Conservation (phyloP, 352 stramenopile genomes). For the Phytopythium litorale region DNA sequence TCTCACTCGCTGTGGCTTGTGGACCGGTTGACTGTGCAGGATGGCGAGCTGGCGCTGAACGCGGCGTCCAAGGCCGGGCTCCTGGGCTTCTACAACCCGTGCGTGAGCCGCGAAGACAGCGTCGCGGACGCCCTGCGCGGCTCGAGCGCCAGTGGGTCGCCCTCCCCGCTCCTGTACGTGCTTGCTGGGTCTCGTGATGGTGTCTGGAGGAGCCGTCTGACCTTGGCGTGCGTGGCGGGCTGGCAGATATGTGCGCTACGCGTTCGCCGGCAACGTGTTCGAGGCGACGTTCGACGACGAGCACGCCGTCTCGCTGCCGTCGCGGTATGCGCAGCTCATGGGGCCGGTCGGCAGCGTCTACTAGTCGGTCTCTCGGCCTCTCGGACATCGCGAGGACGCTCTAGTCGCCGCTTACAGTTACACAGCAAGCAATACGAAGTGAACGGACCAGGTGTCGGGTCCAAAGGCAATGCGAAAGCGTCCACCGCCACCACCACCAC, state of each 20-base stretch:
- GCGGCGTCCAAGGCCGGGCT: slow-evolving; percentile 61
- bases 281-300: slow-evolving; percentile 80
- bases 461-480: no score
- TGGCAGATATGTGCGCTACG: slow-evolving; percentile 73
- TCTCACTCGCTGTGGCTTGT: slow-evolving; percentile 2
- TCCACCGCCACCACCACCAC: no score
- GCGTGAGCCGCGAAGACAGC: slow-evolving; percentile 38
- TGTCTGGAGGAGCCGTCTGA: not conserved
- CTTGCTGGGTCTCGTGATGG: slow-evolving; percentile 1
- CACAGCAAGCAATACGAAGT: no score
- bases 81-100: slow-evolving; percentile 83
- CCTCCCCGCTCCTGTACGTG: slow-evolving; percentile 61
- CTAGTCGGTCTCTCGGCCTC: slow-evolving; percentile 15
- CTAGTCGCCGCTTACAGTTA: not conserved
- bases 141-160: slow-evolving; percentile 3
- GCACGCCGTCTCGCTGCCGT: slow-evolving; percentile 67
- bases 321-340: slow-evolving; percentile 68
- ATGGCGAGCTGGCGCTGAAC: slow-evolving; percentile 49
- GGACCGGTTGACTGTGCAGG: slow-evolving; percentile 19
- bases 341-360: slow-evolving; percentile 58
- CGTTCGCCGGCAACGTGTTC: slow-evolving; percentile 66
- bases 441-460: no score
- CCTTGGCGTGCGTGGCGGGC: not conserved
- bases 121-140: slow-evolving; percentile 26
- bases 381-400: not conserved